Conservation (phyloP, 768 basidiomycete species). For the Hericium rajendrae region DNA sequence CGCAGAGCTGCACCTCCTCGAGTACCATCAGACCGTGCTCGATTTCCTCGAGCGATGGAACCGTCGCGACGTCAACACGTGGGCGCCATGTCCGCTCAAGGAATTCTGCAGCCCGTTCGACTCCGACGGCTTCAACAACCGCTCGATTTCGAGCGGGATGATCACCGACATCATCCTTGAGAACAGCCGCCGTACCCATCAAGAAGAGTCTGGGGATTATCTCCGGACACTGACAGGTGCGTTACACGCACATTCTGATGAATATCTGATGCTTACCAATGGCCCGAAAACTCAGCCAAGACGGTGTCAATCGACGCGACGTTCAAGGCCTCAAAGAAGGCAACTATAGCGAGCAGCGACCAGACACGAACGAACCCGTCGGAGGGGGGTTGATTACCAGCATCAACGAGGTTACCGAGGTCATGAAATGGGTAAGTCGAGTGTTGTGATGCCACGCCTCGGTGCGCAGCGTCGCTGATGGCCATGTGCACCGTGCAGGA, state of each 20-base stretch:
- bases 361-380: background rate
- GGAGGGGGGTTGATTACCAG: slow-evolving; percentile 12
- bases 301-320: background rate
- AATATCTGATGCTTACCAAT: background rate
- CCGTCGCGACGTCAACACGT: background rate
- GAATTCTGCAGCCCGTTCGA: background rate
- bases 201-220: background rate
- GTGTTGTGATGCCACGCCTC: slow-evolving; percentile 1
- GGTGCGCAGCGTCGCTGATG: background rate
- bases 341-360: background rate
- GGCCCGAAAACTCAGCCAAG: background rate
- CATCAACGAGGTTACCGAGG: slow-evolving; percentile 12
- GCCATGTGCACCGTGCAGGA: background rate
- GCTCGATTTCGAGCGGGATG: background rate
- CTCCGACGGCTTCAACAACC: slow-evolving; percentile 1
- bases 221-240: slow-evolving; percentile 9
- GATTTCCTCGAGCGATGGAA: slow-evolving; percentile 12
- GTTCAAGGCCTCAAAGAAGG: background rate
- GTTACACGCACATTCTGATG: background rate
- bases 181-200: background rate
- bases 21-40: slow-evolving; percentile 11
- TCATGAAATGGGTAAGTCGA: slow-evolving; percentile 10
- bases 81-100: background rate
- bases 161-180: background rate
- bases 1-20: slow-evolving; percentile 17